Base-by-base conservation (phyloP, 169 alveolate genomes). In the Babesia gibsoni region DNA sequence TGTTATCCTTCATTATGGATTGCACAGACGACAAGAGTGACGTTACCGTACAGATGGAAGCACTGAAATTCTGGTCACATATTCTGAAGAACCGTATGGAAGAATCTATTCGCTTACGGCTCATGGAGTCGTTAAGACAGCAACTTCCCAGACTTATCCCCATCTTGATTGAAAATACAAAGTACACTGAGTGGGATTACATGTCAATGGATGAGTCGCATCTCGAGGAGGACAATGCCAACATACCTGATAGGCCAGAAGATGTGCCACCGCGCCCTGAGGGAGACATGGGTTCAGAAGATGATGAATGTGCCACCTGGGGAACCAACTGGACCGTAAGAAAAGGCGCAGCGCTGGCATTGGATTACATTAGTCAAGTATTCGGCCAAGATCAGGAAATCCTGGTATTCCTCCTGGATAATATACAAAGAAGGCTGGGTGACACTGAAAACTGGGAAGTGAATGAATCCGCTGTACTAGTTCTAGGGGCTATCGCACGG, bases 401-500 rank as follows among this genome's bases (percentile, higher is more conserved):
- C 18, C 66, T 91, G 29, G 64, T 87, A 57, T 90, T 92, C n/a
- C 63, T 86, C 75, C 89, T 93, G 14, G 93, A 89, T 53, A 56
- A 29, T 30, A 77, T 77, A 3, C 84, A 84, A 64, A 86, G 82
- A 52, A 84, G 90, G 50, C 90, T 88, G 82, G 91, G 82, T 57
- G 83, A 67, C 53, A 46, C 36, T 1, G 29, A 32, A 10, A 87
- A 89, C 65, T 94, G 97, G 97, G 95, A 92, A 48, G 84, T 68
- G 18, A 83, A 82, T 59, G 97, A 94, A 63, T 78, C 93, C 32
- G 96, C 95, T 29, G 94, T 94, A n/a, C 69, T 94, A 46, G 83
- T 91, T 3, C 83, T 94, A 36, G 96, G 96, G n/a, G 97, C 97
- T 36, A 91, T 94, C 41, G 95, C 96, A 23, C 88, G 89, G 46